These are phyloP conservation scores for Spergularia marina DNA, from an alignment of 148 eudicot species.

Conservation along the genomic window DNA sequence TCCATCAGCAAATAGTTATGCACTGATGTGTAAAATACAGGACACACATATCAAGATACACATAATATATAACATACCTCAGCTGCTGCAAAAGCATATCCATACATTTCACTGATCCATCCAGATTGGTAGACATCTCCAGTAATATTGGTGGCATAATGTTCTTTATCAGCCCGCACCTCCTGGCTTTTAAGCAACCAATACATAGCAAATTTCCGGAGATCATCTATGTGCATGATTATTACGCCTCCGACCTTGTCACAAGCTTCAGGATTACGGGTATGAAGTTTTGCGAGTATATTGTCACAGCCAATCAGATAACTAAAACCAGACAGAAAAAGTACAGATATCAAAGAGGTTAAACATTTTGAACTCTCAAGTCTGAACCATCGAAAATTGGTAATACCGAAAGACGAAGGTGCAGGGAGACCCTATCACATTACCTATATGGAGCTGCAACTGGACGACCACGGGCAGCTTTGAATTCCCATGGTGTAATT, in stretches of 20 bases:
- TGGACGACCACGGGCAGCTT: conserved; percentile 77
- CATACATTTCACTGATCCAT: conserved; percentile 99
- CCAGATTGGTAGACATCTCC: conserved; percentile 89
- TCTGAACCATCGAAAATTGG: background rate
- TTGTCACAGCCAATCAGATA: conserved; percentile 96
- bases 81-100: conserved; percentile 92
- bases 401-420: background rate
- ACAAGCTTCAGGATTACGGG: conserved; percentile 85
- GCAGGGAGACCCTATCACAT: conserved; percentile 19
- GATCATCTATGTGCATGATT: conserved; percentile 91
- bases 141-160: conserved; percentile 72
- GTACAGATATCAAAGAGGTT: background rate
- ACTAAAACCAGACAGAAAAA: conserved; percentile 36
- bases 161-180: conserved; percentile 85
- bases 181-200: conserved; percentile 94
- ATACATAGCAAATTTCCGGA: conserved; percentile 67
- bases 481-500: conserved; percentile 93
- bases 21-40: background rate
- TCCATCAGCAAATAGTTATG: background rate
- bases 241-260: conserved; percentile 97
- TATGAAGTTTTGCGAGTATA: conserved; percentile 82
- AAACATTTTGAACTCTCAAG: too few relatives aligned
- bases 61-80: conserved; percentile 49
- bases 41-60: background rate
- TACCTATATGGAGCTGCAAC: conserved; percentile 95